These are phyloP conservation scores for Phlyctochytrium bullatum DNA, from an alignment of 192 early-diverging fungal species.

Conservation along the genomic window DNA sequence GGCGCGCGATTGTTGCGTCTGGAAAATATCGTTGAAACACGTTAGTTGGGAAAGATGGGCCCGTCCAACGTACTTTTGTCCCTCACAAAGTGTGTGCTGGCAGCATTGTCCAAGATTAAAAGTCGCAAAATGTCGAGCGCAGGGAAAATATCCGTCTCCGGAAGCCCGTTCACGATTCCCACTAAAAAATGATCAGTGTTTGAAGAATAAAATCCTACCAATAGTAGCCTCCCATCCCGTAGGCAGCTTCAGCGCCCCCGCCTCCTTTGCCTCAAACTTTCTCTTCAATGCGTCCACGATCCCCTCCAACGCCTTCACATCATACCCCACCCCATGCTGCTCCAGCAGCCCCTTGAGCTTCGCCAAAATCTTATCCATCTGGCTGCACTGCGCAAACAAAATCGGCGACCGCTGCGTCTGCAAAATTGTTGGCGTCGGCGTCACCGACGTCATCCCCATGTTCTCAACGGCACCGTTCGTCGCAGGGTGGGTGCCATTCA, in stretches of 20 bases:
- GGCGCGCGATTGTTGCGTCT: slow-evolving; percentile 8
- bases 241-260: slow-evolving; percentile 5
- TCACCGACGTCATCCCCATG: slow-evolving; percentile 42
- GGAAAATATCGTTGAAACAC: too few species aligned
- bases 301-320: slow-evolving; percentile 11
- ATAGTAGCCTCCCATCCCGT: slow-evolving; percentile 1
- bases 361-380: slow-evolving; percentile 44
- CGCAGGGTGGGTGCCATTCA: too few species aligned
- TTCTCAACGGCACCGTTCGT: too few species aligned
- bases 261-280: slow-evolving; percentile 22
- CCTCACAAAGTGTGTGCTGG: slow-evolving; percentile 46
- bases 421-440: slow-evolving; percentile 37
- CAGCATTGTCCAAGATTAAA: slow-evolving; percentile 44
- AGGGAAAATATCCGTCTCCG: slow-evolving; percentile 49
- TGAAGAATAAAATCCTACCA: too few species aligned
- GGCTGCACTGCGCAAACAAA: slow-evolving; percentile 32
- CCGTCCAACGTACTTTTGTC: background rate
- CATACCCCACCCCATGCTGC: background rate
- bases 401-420: slow-evolving; percentile 34
- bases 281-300: slow-evolving; percentile 30
- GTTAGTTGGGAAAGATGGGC: too few species aligned
- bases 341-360: slow-evolving; percentile 26
- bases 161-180: background rate
- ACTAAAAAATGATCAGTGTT: too few species aligned
- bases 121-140: slow-evolving; percentile 62